These are phyloP conservation scores for Geosmithia flava DNA, from an alignment of 2,329 filamentous ascomycete species.

Conservation along the genomic window DNA sequence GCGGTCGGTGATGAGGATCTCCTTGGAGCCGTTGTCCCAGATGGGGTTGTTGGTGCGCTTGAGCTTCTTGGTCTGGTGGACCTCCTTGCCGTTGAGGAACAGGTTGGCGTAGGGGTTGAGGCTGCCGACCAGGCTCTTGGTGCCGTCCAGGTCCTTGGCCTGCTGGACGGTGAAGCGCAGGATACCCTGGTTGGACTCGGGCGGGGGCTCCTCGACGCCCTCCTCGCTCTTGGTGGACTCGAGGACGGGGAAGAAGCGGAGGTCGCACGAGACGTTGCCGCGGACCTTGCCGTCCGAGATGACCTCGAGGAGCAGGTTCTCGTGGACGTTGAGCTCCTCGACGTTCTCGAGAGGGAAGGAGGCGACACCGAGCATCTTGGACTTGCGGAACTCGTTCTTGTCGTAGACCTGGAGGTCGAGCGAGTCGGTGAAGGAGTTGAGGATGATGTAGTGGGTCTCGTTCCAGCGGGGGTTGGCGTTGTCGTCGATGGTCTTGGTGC, in stretches of 20 bases:
- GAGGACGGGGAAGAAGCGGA: conserved; percentile 92
- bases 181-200: conserved; percentile 88
- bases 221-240: conserved; percentile 59
- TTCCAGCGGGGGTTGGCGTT: conserved; percentile 87
- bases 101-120: conserved; percentile 86
- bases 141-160: conserved; percentile 88
- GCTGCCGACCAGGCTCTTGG: conserved; percentile 80
- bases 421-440: conserved; percentile 81
- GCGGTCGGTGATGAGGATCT: conserved; percentile 88
- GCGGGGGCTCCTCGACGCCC: conserved; percentile 67
- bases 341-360: conserved; percentile 77
- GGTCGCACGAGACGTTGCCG: conserved; percentile 66
- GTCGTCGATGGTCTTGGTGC: conserved; percentile 80
- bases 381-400: conserved; percentile 92
- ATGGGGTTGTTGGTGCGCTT: conserved; percentile 98
- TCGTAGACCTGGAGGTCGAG: conserved; percentile 80
- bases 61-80: conserved; percentile 80
- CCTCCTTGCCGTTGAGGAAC: conserved; percentile 81
- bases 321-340: conserved; percentile 63
- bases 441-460: conserved; percentile 89
- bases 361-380: conserved; percentile 83
- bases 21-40: conserved; percentile 86
- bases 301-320: conserved; percentile 78
- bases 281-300: conserved; percentile 73
- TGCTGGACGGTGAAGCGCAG: conserved; percentile 88